A percentile compares a stretch with the other conserved stretches of the same genome.
Evolutionary conservation across 2,329 filamentous ascomycete species (phyloP).

Genomic region (Talaromyces sp.): DNA sequence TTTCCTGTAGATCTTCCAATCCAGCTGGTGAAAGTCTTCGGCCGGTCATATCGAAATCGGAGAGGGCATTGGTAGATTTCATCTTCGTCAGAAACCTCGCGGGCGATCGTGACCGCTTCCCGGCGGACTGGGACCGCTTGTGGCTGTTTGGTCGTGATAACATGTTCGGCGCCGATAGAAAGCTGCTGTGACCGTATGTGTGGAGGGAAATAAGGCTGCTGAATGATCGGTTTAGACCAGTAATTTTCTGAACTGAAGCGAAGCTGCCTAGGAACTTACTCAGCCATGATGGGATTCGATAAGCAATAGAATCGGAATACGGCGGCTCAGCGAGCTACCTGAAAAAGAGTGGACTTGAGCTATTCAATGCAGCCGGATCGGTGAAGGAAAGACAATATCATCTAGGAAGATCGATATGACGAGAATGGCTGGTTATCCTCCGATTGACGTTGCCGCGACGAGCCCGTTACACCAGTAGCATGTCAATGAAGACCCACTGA

Average conservation of each 20-base stretch:
- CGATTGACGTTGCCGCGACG: slow-evolving; percentile 7
- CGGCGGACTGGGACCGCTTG: slow-evolving; percentile 38
- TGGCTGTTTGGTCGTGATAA: slow-evolving; percentile 34
- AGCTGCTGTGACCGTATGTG: slow-evolving; percentile 32
- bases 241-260: background rate
- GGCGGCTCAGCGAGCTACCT: slow-evolving; percentile 12
- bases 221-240: background rate
- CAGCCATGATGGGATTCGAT: slow-evolving; percentile 33
- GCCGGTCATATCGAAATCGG: slow-evolving; percentile 27
- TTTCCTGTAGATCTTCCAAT: slow-evolving; percentile 33
- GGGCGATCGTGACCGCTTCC: slow-evolving; percentile 33
- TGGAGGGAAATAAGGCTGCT: slow-evolving; percentile 39
- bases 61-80: slow-evolving; percentile 43
- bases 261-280: slow-evolving; percentile 29
- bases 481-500: slow-evolving; percentile 8
- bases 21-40: slow-evolving; percentile 26
- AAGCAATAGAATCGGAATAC: slow-evolving; percentile 20
- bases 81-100: slow-evolving; percentile 41
- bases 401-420: slow-evolving; percentile 18
- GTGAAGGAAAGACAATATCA: background rate
- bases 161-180: slow-evolving; percentile 38
- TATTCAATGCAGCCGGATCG: background rate
- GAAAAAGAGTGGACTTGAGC: background rate
- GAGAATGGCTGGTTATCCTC: slow-evolving; percentile 10
- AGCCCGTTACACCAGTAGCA: slow-evolving; percentile 7